Base-by-base conservation (phyloP, 2,329 filamentous ascomycete species). In the Exophiala mesophila region DNA sequence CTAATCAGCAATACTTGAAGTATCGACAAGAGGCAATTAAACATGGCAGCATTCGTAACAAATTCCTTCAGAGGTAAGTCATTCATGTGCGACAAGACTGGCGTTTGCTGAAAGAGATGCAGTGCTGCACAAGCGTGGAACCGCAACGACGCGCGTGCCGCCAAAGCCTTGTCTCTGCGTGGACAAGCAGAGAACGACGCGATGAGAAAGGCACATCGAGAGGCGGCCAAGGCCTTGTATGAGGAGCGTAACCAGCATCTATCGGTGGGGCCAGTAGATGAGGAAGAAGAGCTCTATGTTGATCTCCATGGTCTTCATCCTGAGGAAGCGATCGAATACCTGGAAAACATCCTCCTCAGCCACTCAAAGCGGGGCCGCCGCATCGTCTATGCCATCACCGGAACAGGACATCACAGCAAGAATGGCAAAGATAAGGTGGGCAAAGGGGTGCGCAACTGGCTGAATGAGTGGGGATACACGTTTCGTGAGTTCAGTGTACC, bases 351-450 rank as follows among this genome's bases (percentile, higher is more conserved):
- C 28, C 79, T 98, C 16, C 72, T 89, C 49, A 87, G 94, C 59
- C 92, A 96, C 59, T 77, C 74, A 53, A 74, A 79, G 53, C 80
- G 85, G 54, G 75, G 74, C 24, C 66, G 71, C 4, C 77, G 81
- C 16, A 85, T 90, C 2, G 77, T 98, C 30, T 98, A 97, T 62
- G 89, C 89, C 54, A 97, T 98, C 62, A 96, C 89, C 1, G 92
- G 92, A 32, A 97, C 90, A 1, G 92, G 90, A 3, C 89, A 97
- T 59, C 92, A 98, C 67, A 94, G 87, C 63, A 97, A 97, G 72
- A 96, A 96, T 60, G 90, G 92, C 57, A 97, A 97, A 64, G 92
- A 98, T 66, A 98, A 98, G 68, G 87, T 98, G 24, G 90, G 90
- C 60, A 95, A 94, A 67, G 88, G 89, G 1, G 82, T 97, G 49